phyloP scores from a whole-genome alignment of 345 rosid species.

The Acer negundo region DNA sequence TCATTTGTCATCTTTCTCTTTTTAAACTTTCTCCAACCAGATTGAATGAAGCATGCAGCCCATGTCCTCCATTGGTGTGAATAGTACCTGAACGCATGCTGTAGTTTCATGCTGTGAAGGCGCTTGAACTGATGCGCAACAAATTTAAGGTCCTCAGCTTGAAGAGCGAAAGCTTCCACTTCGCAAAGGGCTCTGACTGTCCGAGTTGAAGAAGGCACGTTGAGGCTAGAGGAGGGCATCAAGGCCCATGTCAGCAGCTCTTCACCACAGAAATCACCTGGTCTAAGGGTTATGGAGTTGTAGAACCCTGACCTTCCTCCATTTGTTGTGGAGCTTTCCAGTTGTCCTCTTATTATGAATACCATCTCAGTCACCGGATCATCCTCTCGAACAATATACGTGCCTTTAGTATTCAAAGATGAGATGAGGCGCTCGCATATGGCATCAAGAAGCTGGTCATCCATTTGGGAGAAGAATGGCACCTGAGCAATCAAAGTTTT shows the following conservation, averaged over 20 bases:
- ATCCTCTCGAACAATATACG: slow-evolving; percentile 73
- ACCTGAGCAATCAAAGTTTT: slow-evolving; percentile 47
- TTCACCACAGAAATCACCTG: slow-evolving; percentile 93
- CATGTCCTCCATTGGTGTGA: slow-evolving; percentile 96
- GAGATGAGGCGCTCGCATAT: slow-evolving; percentile 83
- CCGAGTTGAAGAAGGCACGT: slow-evolving; percentile 76
- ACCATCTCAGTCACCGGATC: slow-evolving; percentile 93
- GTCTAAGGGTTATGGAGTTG: slow-evolving; percentile 80
- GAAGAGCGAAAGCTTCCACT: slow-evolving; percentile 89
- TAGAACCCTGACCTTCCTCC: slow-evolving; percentile 94
- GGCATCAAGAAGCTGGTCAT: slow-evolving; percentile 94
- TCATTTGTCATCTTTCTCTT: slow-evolving; percentile 64
- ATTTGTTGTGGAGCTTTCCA: slow-evolving; percentile 91
- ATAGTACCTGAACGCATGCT: slow-evolving; percentile 94
- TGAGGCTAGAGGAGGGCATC: slow-evolving; percentile 67
- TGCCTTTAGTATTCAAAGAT: slow-evolving; percentile 71
- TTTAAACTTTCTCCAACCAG: slow-evolving; percentile 77
- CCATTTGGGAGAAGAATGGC: slow-evolving; percentile 94
- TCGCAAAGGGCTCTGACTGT: slow-evolving; percentile 72
- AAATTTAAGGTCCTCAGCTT: slow-evolving; percentile 80
- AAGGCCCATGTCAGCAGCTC: slow-evolving; percentile 94
- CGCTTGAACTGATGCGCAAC: slow-evolving; percentile 88
- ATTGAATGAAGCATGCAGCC: slow-evolving; percentile 84
- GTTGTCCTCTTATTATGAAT: slow-evolving; percentile 82
- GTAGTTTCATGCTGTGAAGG: slow-evolving; percentile 87